phyloP scores from a whole-genome alignment of 116 monocot species.

The Dioscorea cayenensis region DNA sequence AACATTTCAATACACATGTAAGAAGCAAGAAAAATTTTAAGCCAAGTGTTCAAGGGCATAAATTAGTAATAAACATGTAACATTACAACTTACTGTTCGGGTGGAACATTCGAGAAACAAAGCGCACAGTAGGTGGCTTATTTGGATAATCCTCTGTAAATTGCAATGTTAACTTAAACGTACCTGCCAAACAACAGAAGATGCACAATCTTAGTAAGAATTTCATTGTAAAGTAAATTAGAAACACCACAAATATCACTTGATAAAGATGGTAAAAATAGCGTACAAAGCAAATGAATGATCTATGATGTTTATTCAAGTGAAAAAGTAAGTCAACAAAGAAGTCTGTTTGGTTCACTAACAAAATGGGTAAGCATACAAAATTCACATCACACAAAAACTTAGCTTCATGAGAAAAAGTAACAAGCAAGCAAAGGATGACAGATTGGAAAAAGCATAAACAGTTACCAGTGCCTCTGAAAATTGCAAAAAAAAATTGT shows the following conservation, averaged over 20 bases:
- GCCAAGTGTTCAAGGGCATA: too few relatives aligned
- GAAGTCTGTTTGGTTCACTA: too few relatives aligned
- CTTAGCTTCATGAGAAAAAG: too few relatives aligned
- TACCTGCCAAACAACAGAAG: conserved; percentile 21
- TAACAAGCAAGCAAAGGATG: too few relatives aligned
- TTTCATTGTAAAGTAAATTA: not conserved
- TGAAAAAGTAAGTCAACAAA: not conserved
- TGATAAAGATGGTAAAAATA: not conserved
- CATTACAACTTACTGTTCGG: conserved; percentile 53
- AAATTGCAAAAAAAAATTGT: too few relatives aligned
- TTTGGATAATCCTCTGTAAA: conserved; percentile 76
- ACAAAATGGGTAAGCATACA: too few relatives aligned
- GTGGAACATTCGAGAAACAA: conserved; percentile 79
- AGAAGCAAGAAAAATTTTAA: too few relatives aligned
- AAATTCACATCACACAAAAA: too few relatives aligned
- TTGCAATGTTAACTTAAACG: conserved; percentile 62
- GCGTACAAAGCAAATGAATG: not conserved
- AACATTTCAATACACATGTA: too few relatives aligned
- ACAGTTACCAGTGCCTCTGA: too few relatives aligned
- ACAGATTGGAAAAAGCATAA: too few relatives aligned
- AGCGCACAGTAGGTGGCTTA: conserved; percentile 66
- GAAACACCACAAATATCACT: not conserved
- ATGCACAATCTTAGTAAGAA: not conserved
- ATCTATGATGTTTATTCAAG: not conserved
- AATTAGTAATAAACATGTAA: not conserved